phyloP scores from a whole-genome alignment of 2,329 filamentous ascomycete species.

The Epichloe brachyelytri region DNA sequence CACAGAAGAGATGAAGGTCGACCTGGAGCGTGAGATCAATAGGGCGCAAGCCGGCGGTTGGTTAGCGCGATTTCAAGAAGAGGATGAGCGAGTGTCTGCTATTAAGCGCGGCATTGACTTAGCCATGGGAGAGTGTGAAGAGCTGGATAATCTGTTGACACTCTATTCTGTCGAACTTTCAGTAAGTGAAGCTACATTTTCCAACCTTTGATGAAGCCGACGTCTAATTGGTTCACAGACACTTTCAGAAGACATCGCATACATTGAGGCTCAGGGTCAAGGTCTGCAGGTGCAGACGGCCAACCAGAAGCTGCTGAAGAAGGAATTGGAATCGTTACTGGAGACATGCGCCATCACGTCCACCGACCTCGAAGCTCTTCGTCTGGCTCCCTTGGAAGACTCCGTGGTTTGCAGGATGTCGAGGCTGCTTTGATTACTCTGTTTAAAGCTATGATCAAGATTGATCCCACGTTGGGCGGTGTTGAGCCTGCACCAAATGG shows the following conservation, averaged over 20 bases:
- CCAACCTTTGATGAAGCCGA: background rate
- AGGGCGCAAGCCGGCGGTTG: conserved; percentile 87
- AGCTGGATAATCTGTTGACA: conserved; percentile 86
- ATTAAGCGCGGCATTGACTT: conserved; percentile 78
- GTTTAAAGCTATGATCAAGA: conserved; percentile 87
- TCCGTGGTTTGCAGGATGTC: conserved; percentile 60
- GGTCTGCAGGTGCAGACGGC: conserved; percentile 93
- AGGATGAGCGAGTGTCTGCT: conserved; percentile 78
- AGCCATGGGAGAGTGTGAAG: conserved; percentile 90
- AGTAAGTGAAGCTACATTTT: conserved; percentile 36
- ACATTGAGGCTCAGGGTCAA: conserved; percentile 94
- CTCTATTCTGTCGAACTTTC: conserved; percentile 90
- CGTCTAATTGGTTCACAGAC: conserved; percentile 41
- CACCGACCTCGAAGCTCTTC: conserved; percentile 59
- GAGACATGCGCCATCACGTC: conserved; percentile 81
- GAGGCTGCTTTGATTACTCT: conserved; percentile 67
- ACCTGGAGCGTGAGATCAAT: conserved; percentile 77
- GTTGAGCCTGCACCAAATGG: conserved; percentile 34
- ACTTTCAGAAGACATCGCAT: conserved; percentile 87
- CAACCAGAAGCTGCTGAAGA: conserved; percentile 88
- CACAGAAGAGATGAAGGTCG: conserved; percentile 67
- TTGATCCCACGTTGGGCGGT: conserved; percentile 65
- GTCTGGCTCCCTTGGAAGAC: conserved; percentile 59
- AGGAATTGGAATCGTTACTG: conserved; percentile 77
- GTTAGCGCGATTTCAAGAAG: conserved; percentile 71